Evolutionary conservation across 1,284 basidiomycete species (phyloP), one percentile per base, ranked within the genome.

Genomic region (Naganishia liquefaciens): DNA sequence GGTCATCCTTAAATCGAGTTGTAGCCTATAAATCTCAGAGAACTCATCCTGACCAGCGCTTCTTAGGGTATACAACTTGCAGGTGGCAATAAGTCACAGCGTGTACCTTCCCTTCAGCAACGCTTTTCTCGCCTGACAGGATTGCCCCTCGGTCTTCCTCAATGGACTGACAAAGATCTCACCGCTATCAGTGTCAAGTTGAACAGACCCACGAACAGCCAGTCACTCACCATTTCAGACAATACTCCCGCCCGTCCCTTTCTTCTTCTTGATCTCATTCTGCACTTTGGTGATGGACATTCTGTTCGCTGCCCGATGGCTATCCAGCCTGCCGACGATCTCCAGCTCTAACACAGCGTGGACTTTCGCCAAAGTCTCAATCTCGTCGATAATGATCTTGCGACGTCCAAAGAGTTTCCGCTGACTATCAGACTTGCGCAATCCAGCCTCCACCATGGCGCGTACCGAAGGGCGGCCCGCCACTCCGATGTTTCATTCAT

Each of bases 241-340:
- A 30, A 51, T 30, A 17, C 5, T 28, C 49, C 33, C 49, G 27
- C 49, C 49, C 49, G 27, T 54, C 21, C 1, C 53, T 54, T 37
- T 21, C 40, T 54, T 43, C 53, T 54, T 19, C 53, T 54, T 54
- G 53, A 54, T 39, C 9, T 42, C 53, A 15, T 54, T n/a, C 37
- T 54, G 53, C 13, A 51, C 23, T 25, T 51, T 51, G 23, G 49
- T 51, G 27, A 51, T 51, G 13, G 49, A 51, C 49, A 51, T 51
- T 11, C 25, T 30, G 25, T 51, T 25, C 49, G 49, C 33, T 30
- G 3, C 49, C n/a, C 49, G 49, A 51, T 51, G 33, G 27, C 27
- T 30, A 13, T 51, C 49, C 49, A 51, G 49, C 49, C 49, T 51
- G 13, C 33, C 49, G 13, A 30, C 49, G 27, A 51, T 30, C 25